Evolutionary conservation across 179 eudicot genomes (phyloP).

Genomic region (Heliamphora pulchella): DNA sequence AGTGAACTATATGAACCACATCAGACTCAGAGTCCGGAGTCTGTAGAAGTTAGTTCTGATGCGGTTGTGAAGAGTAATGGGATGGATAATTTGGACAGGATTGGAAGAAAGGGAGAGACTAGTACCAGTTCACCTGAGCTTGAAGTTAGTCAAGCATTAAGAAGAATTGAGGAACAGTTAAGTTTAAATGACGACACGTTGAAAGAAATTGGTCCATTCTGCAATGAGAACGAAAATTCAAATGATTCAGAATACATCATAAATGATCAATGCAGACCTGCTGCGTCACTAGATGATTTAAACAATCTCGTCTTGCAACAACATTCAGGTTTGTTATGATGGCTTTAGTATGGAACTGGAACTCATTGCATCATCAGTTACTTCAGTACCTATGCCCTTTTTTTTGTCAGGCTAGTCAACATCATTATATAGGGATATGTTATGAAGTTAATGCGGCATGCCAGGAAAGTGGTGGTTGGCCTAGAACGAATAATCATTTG

Average conservation of each 20-base stretch:
- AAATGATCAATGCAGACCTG: constrained; percentile 27
- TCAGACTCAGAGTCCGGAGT: constrained; percentile 71
- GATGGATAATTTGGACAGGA: constrained; percentile 23
- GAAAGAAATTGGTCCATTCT: constrained; percentile 31
- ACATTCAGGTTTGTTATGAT: constrained; percentile 36
- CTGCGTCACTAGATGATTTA: constrained; percentile 25
- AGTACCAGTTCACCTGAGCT: constrained; percentile 27
- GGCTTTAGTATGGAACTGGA: not conserved
- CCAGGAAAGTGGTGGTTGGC: not conserved
- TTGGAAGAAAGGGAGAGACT: constrained; percentile 25
- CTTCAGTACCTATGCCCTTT: not conserved
- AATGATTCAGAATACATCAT: constrained; percentile 26
- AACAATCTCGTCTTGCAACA: constrained; percentile 24
- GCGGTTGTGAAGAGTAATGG: constrained; percentile 27
- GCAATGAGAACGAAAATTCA: constrained; percentile 33
- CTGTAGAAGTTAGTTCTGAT: constrained; percentile 64
- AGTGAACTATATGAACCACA: constrained; percentile 36
- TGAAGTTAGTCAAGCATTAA: constrained; percentile 54
- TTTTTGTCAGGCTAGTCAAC: not conserved
- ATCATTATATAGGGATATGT: not conserved
- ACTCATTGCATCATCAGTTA: not conserved
- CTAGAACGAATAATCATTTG: not conserved
- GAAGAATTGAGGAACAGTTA: constrained; percentile 65
- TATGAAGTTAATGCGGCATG: not conserved
- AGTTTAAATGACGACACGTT: constrained; percentile 71